Percentiles rank a stretch among this genome's conserved stretches.
Conservation (phyloP, 169 alveolate species). For the Cryptosporidium ryanae region DNA sequence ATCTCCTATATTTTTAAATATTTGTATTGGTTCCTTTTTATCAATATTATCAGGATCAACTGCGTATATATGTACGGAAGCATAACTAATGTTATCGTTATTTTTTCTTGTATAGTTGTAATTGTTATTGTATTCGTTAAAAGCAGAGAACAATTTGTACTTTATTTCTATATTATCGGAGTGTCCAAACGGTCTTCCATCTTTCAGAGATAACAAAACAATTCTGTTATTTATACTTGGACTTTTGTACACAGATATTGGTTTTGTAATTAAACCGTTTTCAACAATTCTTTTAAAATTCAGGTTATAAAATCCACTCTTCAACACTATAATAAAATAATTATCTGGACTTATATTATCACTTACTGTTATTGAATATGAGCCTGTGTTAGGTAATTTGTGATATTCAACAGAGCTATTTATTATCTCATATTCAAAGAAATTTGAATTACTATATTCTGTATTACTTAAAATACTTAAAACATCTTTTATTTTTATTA, state of each 20-base stretch:
- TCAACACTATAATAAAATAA: constrained; percentile 28
- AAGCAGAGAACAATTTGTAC: constrained; percentile 6
- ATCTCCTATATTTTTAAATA: constrained; percentile 7
- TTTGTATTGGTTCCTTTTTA: constrained; percentile 15
- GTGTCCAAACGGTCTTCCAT: constrained; percentile 45
- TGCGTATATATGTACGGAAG: constrained; percentile 40
- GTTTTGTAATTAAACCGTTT: constrained; percentile 61
- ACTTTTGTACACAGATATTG: constrained; percentile 3
- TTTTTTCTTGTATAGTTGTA: too few relatives aligned
- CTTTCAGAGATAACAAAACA: constrained; percentile 19
- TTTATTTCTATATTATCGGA: constrained; percentile 28
- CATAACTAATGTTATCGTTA: background rate
- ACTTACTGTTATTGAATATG: constrained; percentile 20
- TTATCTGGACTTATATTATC: constrained; percentile 11
- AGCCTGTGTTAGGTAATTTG: constrained; percentile 48
- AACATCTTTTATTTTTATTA: constrained; percentile 3
- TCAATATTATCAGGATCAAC: constrained; percentile 26
- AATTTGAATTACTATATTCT: background rate
- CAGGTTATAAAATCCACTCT: background rate
- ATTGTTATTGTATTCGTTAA: background rate
- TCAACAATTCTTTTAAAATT: constrained; percentile 1
- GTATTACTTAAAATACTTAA: background rate
- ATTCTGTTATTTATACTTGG: constrained; percentile 16
- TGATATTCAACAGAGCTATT: background rate
- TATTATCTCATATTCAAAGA: background rate